Evolutionary conservation across 2,329 filamentous ascomycete genomes (phyloP).

Genomic region (Colletotrichum limetticola): DNA sequence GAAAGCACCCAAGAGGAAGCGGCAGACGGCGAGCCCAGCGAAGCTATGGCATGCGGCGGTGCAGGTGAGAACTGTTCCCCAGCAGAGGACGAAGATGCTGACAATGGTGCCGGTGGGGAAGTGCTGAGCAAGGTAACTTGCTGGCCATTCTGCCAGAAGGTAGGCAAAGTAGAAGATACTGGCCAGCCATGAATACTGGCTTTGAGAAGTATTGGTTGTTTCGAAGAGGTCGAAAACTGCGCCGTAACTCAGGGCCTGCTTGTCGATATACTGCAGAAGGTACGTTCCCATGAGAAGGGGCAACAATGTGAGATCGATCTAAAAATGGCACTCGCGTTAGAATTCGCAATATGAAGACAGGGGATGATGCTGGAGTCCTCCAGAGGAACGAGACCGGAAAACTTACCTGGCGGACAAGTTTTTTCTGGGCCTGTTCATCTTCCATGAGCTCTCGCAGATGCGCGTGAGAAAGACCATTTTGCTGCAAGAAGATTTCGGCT

Average conservation of each 20-base stretch:
- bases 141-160: constrained; percentile 41
- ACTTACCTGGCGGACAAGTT: constrained; percentile 1
- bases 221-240: constrained; percentile 40
- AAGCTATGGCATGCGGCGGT: constrained; percentile 42
- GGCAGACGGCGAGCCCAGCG: constrained; percentile 42
- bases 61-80: constrained; percentile 39
- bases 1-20: constrained; percentile 46
- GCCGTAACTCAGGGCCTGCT: constrained; percentile 47
- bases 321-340: neutral
- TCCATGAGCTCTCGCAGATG: constrained; percentile 55
- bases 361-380: neutral
- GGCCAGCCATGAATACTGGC: constrained; percentile 45
- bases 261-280: constrained; percentile 30
- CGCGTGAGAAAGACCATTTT: constrained; percentile 55
- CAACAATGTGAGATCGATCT: constrained; percentile 13
- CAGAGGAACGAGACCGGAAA: neutral
- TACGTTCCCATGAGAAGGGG: constrained; percentile 36
- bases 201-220: constrained; percentile 43
- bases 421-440: constrained; percentile 46
- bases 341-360: neutral
- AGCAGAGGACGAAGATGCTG: constrained; percentile 36
- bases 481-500: constrained; percentile 58
- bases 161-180: constrained; percentile 45
- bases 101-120: constrained; percentile 35
- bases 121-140: constrained; percentile 29